These are phyloP conservation scores for Aaosphaeria arxii DNA, from an alignment of 2,329 filamentous ascomycete species.

Conservation along the genomic window DNA sequence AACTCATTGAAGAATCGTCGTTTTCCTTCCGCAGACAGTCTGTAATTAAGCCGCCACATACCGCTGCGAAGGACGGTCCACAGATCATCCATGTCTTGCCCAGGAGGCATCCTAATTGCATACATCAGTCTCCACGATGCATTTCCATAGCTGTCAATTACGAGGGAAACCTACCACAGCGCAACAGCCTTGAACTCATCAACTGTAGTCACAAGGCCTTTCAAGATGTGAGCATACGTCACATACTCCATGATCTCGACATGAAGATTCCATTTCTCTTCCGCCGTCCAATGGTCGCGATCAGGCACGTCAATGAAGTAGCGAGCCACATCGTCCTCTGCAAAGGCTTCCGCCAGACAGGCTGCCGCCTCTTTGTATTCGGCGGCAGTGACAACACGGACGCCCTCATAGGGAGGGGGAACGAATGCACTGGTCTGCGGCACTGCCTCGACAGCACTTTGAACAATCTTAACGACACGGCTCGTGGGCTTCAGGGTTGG, in stretches of 20 bases:
- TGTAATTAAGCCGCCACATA: slow-evolving; percentile 74
- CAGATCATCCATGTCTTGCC: slow-evolving; percentile 69
- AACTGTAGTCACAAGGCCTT: slow-evolving; percentile 70
- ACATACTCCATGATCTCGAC: slow-evolving; percentile 75
- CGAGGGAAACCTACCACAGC: slow-evolving; percentile 62
- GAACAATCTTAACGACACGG: background rate
- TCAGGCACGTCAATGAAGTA: slow-evolving; percentile 75
- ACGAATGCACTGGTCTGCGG: slow-evolving; percentile 19
- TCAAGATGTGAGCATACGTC: slow-evolving; percentile 70
- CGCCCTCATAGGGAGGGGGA: slow-evolving; percentile 41
- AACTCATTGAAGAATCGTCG: slow-evolving; percentile 76
- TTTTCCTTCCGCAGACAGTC: slow-evolving; percentile 69
- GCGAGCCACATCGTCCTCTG: slow-evolving; percentile 67
- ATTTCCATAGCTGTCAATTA: background rate
- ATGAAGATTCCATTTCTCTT: slow-evolving; percentile 74
- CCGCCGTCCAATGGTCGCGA: slow-evolving; percentile 58
- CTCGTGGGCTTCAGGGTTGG: slow-evolving; percentile 37
- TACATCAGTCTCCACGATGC: background rate
- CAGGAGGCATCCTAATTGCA: slow-evolving; percentile 66
- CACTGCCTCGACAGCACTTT: slow-evolving; percentile 7
- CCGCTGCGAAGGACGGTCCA: slow-evolving; percentile 70
- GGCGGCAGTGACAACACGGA: slow-evolving; percentile 62
- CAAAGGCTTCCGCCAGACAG: slow-evolving; percentile 75
- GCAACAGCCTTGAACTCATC: slow-evolving; percentile 77
- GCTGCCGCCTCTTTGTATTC: slow-evolving; percentile 70